These are phyloP conservation scores for Aspergillus mulundensis DNA, from an alignment of 495 filamentous ascomycete genomes.

Conservation along the genomic window DNA sequence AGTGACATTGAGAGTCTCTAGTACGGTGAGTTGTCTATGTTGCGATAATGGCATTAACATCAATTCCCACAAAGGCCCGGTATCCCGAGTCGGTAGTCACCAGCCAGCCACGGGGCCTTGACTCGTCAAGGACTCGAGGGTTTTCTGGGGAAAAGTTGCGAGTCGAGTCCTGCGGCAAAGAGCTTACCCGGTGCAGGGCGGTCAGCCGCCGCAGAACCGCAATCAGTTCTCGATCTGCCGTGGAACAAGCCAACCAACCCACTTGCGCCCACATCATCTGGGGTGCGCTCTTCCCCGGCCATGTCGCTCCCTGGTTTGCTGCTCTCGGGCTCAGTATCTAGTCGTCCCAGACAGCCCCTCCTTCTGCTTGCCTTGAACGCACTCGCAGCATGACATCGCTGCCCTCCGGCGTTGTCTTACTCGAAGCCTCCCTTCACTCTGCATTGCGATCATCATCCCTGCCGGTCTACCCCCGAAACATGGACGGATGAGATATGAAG, in stretches of 20 bases:
- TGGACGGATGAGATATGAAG: background rate
- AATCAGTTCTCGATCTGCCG: background rate
- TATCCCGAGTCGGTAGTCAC: slow-evolving; percentile 17
- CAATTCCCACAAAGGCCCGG: slow-evolving; percentile 4
- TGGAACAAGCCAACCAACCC: background rate
- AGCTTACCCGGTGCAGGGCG: slow-evolving; percentile 12
- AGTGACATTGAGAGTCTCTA: no score
- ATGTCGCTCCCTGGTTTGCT: background rate
- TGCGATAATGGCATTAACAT: no score
- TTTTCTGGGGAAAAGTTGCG: background rate
- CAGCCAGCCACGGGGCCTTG: no score
- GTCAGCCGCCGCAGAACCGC: background rate
- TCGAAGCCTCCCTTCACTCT: background rate
- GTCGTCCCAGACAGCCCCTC: background rate
- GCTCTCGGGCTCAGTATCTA: background rate
- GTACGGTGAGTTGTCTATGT: no score
- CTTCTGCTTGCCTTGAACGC: background rate
- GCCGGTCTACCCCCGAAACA: background rate
- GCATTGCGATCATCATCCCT: background rate
- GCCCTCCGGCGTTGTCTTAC: background rate
- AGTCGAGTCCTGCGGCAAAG: slow-evolving; percentile 4
- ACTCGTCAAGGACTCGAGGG: no score
- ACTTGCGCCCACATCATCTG: background rate
- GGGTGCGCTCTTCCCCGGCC: slow-evolving; percentile 5
- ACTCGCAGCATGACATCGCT: slow-evolving; percentile 1